A percentile compares a stretch with the other conserved stretches of the same genome.
Evolutionary conservation across 495 filamentous ascomycete species (phyloP).

Genomic region (Podospora appendiculata): DNA sequence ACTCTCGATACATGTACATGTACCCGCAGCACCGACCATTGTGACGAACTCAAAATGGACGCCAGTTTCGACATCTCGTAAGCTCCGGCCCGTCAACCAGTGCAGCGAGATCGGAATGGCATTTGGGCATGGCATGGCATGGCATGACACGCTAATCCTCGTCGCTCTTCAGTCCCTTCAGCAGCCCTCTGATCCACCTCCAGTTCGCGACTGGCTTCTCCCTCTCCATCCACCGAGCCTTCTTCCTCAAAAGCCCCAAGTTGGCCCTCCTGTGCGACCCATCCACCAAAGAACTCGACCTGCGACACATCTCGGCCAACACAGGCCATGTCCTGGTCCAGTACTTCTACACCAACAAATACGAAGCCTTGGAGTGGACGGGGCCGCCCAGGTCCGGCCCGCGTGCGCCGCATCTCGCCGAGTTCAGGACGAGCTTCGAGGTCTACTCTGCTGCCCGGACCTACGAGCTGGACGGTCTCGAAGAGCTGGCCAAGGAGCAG

Average conservation of each 20-base stretch:
- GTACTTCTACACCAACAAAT: conserved; percentile 14
- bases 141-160: background rate
- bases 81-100: background rate
- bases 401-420: background rate
- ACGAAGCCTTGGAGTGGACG: background rate
- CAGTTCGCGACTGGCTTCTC: conserved; percentile 6
- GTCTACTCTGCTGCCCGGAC: conserved; percentile 7
- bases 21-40: background rate
- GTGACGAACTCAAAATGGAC: background rate
- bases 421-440: conserved; percentile 6
- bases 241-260: conserved; percentile 8
- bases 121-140: no score
- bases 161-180: conserved; percentile 15
- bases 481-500: conserved; percentile 6
- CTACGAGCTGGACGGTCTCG: conserved; percentile 7
- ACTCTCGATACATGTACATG: no score
- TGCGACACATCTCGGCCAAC: conserved; percentile 6
- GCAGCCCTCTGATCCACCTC: conserved; percentile 8
- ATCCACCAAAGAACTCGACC: background rate
- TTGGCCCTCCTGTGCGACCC: conserved; percentile 4
- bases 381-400: background rate
- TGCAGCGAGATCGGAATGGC: no score
- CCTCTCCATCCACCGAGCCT: conserved; percentile 7
- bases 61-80: background rate
- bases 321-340: conserved; percentile 23